Evolutionary conservation across 2,329 filamentous ascomycete genomes (phyloP), one percentile per base, ranked within the genome.

Genomic region (Colletotrichum kahawae): DNA sequence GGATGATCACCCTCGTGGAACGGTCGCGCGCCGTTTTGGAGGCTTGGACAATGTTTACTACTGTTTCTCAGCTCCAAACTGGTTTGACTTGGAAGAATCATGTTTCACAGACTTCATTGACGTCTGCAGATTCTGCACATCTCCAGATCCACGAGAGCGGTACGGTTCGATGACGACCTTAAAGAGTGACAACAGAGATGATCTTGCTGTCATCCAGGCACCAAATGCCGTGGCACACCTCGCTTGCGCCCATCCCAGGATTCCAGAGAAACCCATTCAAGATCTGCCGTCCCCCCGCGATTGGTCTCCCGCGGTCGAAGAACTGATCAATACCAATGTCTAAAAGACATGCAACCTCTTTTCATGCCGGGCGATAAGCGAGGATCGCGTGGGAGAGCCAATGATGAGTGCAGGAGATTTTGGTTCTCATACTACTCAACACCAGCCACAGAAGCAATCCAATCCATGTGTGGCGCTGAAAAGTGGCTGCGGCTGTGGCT

Each of bases 341-440:
- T 72, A 71, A 54, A 29, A 63, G 38, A 34, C 54, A 67, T 67
- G 68, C 60, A 48, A 36, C 62, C 8, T 31, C 31, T 48, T 48
- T 51, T 66, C 24, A 71, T 74, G 72, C 62, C 33, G 54, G 36
- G 33, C 38, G 72, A 74, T 74, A 74, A 74, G 72, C 68, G 68
- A 71, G 29, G 34, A 67, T 38, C 43, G 43, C 24, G 27, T 13
- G 54, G 29, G 62, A 36, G 33, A 31, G 33, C 69, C 72, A 75
- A 75, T 75, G 8, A 38, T 62, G n/a, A n/a, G 54, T 67, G 71
- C 71, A 71, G 71, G 8, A 21, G 21, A 5, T 7, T 33, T 31
- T n/a, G 21, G 21, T 29, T 13, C 27, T 3, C 13, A 27, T 16
- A 57, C 24, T 4, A 21, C 51, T 7, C 21, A 27, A 2, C 24